phyloP scores from a whole-genome alignment of 129 eudicot species.

The Oenanthe sinensis region DNA sequence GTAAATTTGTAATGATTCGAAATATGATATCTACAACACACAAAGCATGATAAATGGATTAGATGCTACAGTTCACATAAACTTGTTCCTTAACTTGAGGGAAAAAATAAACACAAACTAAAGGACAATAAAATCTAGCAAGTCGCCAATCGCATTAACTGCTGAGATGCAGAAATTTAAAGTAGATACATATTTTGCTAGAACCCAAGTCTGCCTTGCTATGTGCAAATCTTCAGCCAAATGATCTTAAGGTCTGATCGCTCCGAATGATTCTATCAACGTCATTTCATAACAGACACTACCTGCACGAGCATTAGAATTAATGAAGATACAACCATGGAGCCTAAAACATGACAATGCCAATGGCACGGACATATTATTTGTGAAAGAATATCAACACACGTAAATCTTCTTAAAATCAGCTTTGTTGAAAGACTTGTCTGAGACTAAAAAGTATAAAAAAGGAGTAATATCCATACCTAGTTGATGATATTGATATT shows the following conservation, averaged over 20 bases:
- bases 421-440: too few species aligned
- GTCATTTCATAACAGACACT: neutral
- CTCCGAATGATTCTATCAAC: neutral
- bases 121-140: neutral
- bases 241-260: neutral
- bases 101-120: too few species aligned
- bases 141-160: neutral
- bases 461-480: too few species aligned
- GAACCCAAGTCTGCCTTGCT: neutral
- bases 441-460: too few species aligned
- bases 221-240: neutral
- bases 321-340: too few species aligned
- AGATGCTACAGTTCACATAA: neutral
- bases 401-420: too few species aligned
- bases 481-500: too few species aligned
- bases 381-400: neutral
- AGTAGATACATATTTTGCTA: neutral
- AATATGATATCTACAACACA: neutral
- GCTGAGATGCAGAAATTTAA: neutral
- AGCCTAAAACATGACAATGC: too few species aligned
- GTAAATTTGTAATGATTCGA: too few species aligned
- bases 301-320: neutral
- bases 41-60: neutral
- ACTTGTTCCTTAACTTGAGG: neutral
- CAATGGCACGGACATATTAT: too few species aligned